Conservation (phyloP, 2,329 filamentous ascomycete species). For the Clonostachys rhizophaga region DNA sequence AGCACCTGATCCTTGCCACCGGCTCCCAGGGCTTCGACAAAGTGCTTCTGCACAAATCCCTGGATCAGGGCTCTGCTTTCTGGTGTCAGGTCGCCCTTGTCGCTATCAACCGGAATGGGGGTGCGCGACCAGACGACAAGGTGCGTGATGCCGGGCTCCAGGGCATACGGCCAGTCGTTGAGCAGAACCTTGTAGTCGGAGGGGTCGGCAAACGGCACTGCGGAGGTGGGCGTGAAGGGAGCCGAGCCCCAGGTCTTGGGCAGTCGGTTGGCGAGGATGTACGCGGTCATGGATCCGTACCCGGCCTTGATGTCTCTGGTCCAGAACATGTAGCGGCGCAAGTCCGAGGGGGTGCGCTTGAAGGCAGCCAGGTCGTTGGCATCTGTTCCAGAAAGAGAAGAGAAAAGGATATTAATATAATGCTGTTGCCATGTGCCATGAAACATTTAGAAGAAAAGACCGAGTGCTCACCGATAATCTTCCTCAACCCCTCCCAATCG, state of each 20-base stretch:
- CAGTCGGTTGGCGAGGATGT: conserved; percentile 69
- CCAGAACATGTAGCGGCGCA: conserved; percentile 76
- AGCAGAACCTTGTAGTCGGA: conserved; percentile 66
- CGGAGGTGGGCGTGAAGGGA: conserved; percentile 48
- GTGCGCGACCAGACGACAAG: conserved; percentile 92
- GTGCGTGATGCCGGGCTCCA: conserved; percentile 64
- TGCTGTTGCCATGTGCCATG: neutral
- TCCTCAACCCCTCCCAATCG: conserved; percentile 68
- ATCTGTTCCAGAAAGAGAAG: conserved; percentile 19
- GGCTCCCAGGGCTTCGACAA: conserved; percentile 52
- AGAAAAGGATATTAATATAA: neutral
- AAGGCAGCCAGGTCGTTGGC: conserved; percentile 66
- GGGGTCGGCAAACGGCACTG: conserved; percentile 44
- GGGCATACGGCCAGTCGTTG: conserved; percentile 94
- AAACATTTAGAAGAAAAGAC: neutral
- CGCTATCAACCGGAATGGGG: conserved; percentile 64
- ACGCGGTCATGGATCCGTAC: conserved; percentile 78
- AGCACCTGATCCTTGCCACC: conserved; percentile 49
- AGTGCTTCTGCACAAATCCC: conserved; percentile 65
- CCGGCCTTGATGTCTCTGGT: conserved; percentile 63
- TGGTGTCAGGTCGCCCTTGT: conserved; percentile 67
- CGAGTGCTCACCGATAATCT: conserved; percentile 54
- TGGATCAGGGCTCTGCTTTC: conserved; percentile 61
- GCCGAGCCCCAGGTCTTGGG: conserved; percentile 59
- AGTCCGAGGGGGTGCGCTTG: conserved; percentile 74